phyloP scores from a whole-genome alignment of 208 protist species.

The Trichomonas gallinae region DNA sequence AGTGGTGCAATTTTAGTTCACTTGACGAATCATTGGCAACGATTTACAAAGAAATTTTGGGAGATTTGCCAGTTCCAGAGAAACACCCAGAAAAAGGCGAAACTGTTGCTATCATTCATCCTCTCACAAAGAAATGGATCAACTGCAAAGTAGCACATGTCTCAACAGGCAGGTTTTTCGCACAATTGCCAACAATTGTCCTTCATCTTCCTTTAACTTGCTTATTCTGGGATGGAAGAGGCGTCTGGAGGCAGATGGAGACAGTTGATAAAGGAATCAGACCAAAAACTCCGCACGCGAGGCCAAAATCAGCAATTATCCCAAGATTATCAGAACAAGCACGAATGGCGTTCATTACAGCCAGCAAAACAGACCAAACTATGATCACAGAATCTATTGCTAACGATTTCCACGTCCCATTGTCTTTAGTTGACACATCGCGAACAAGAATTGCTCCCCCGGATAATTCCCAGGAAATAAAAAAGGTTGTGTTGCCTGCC shows the following conservation, averaged over 20 bases:
- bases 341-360: background rate
- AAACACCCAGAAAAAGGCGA: background rate
- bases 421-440: background rate
- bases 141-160: background rate
- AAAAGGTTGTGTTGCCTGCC: background rate
- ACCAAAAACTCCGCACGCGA: background rate
- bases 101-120: background rate
- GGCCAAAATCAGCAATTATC: background rate
- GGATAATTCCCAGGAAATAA: no score
- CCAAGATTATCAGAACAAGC: background rate
- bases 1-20: background rate
- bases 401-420: background rate
- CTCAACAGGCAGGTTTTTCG: background rate
- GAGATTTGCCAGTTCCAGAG: background rate
- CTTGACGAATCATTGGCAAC: background rate
- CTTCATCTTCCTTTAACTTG: background rate
- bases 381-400: background rate
- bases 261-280: background rate
- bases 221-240: background rate
- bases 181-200: background rate
- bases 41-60: background rate
- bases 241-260: background rate
- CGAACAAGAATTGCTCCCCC: background rate
- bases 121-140: background rate
- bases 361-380: background rate